phyloP scores from a whole-genome alignment of 805 yeast species.

The Lipomyces spencermartinsiae region DNA sequence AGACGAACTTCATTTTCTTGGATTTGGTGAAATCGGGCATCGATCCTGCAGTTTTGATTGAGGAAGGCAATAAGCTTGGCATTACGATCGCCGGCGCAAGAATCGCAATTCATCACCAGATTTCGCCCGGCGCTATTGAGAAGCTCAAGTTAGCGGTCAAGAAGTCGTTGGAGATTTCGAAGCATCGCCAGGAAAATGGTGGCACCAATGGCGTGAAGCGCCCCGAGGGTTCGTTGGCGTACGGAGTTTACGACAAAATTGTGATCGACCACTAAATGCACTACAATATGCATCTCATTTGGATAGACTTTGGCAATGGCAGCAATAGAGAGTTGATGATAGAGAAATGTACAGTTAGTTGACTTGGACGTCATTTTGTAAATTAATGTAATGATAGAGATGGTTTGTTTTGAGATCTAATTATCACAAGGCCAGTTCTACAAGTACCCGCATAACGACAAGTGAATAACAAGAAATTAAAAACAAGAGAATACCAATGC shows the following conservation, averaged over 20 bases:
- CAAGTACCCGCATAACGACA: not conserved
- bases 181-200: conserved; percentile 16
- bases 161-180: conserved; percentile 22
- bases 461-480: not conserved
- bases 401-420: not conserved
- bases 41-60: conserved; percentile 60
- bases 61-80: conserved; percentile 62
- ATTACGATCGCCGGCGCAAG: conserved; percentile 75
- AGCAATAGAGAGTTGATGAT: not conserved
- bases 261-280: not conserved
- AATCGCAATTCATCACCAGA: conserved; percentile 80
- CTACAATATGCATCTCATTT: not conserved
- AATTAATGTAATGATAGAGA: not conserved
- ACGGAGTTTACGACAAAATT: conserved; percentile 27
- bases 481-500: not conserved
- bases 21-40: conserved; percentile 62
- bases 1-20: conserved; percentile 79
- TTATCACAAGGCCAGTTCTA: not conserved
- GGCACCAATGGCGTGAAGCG: not conserved
- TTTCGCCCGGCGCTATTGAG: conserved; percentile 60
- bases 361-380: not conserved
- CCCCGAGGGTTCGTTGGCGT: conserved; percentile 15
- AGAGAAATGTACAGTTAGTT: not conserved
- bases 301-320: not conserved
- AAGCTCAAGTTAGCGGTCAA: conserved; percentile 57